phyloP scores from a whole-genome alignment of 2,329 filamentous ascomycete species.

The Grosmannia huntii region DNA sequence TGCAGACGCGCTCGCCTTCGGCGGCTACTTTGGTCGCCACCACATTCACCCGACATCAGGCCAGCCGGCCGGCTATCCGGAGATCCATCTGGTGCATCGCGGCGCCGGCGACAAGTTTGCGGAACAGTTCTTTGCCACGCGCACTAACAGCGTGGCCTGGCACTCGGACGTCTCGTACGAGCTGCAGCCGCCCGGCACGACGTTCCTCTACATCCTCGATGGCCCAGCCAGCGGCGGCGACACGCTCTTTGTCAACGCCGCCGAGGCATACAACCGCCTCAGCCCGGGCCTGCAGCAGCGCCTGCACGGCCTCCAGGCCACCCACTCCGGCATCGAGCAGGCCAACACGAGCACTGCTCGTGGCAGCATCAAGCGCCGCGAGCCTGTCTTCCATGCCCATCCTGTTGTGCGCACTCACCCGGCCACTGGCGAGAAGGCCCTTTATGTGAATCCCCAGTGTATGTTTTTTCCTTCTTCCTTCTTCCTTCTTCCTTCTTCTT shows the following conservation, averaged over 20 bases:
- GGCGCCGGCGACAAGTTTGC: conserved; percentile 50
- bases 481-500: neutral
- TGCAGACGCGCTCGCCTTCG: conserved; percentile 49
- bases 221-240: conserved; percentile 69
- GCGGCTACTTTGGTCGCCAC: conserved; percentile 45
- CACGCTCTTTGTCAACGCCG: conserved; percentile 70
- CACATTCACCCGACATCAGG: conserved; percentile 65
- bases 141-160: conserved; percentile 76
- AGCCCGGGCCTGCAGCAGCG: conserved; percentile 68
- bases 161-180: conserved; percentile 86
- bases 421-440: conserved; percentile 67
- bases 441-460: conserved; percentile 78
- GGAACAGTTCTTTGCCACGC: conserved; percentile 46
- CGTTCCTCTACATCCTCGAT: conserved; percentile 81
- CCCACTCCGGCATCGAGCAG: conserved; percentile 76
- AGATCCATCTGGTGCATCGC: conserved; percentile 62
- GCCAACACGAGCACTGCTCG: conserved; percentile 53
- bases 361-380: conserved; percentile 60
- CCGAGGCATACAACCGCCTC: conserved; percentile 67
- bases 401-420: conserved; percentile 74
- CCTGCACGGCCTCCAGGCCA: conserved; percentile 66
- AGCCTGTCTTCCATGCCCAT: conserved; percentile 62
- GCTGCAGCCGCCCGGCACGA: conserved; percentile 76
- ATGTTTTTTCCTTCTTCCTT: conserved; percentile 21
- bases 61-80: conserved; percentile 53